Percentiles rank a stretch among this genome's conserved stretches.
Evolutionary conservation across 2,329 filamentous ascomycete genomes (phyloP).

Genomic region (Onygenales sp.): DNA sequence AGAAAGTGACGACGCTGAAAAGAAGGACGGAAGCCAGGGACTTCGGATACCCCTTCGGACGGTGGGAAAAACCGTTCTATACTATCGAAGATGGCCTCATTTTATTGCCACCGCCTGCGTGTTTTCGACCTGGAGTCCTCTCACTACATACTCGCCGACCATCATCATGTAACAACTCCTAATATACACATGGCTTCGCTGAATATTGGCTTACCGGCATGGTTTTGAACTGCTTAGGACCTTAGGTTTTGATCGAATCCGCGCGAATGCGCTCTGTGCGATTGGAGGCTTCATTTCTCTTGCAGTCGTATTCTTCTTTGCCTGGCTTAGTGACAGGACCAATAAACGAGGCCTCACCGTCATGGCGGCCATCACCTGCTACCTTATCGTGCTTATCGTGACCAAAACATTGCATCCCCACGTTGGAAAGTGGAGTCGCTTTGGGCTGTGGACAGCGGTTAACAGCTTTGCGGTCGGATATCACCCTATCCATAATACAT

Average conservation of each 20-base stretch:
- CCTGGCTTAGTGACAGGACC: constrained; percentile 39
- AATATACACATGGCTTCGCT: not conserved
- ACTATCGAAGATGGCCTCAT: constrained; percentile 40
- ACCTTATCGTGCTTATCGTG: constrained; percentile 37
- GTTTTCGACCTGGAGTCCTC: constrained; percentile 44
- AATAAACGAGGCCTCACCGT: constrained; percentile 37
- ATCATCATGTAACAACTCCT: constrained; percentile 29
- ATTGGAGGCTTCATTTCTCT: constrained; percentile 36
- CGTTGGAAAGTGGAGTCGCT: constrained; percentile 40
- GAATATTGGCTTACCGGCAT: constrained; percentile 8
- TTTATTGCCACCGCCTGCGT: constrained; percentile 42
- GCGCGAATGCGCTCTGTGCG: constrained; percentile 39
- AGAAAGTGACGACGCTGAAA: constrained; percentile 23
- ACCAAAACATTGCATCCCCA: constrained; percentile 32
- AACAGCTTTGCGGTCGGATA: constrained; percentile 45
- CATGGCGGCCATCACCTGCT: constrained; percentile 36
- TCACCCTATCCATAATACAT: constrained; percentile 45
- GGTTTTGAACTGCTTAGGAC: constrained; percentile 16
- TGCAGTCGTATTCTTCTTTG: constrained; percentile 40
- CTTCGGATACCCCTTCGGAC: constrained; percentile 28
- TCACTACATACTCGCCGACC: constrained; percentile 44
- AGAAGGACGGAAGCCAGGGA: constrained; percentile 24
- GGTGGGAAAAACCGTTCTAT: constrained; percentile 36
- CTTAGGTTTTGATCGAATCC: constrained; percentile 37
- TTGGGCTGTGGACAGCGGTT: constrained; percentile 43